Evolutionary conservation across 2,329 filamentous ascomycete species (phyloP).

Genomic region (Ceratocystis colombiana): DNA sequence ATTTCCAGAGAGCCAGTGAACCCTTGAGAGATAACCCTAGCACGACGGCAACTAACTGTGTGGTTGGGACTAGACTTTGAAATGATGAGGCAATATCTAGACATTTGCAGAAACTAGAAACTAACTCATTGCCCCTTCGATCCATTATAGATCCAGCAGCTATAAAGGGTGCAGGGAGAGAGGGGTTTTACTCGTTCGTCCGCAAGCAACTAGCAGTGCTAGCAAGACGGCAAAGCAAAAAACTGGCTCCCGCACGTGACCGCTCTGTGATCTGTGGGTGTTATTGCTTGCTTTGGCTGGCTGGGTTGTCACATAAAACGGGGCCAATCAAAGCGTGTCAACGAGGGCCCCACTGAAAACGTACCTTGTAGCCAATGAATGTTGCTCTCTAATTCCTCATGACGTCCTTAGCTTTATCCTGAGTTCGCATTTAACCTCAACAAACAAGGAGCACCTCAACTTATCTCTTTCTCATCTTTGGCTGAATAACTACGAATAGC

Average conservation of each 20-base stretch:
- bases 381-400: not conserved
- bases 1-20: no score
- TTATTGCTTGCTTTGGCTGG: not conserved
- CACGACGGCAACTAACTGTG: no score
- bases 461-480: not conserved
- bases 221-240: not conserved
- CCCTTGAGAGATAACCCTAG: no score
- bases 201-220: not conserved
- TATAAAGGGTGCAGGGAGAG: not conserved
- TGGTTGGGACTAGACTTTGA: not conserved
- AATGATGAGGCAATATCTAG: not conserved
- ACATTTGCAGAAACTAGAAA: no score
- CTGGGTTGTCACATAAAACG: not conserved
- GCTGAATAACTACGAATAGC: not conserved
- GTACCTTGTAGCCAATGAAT: not conserved
- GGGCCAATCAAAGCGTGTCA: constrained; percentile 12
- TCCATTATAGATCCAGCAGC: no score
- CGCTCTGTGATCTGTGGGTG: not conserved
- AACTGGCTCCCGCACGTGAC: not conserved
- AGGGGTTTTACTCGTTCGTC: not conserved
- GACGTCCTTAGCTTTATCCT: constrained; percentile 8
- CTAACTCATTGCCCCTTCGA: no score
- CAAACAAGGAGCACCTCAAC: not conserved
- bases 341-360: not conserved
- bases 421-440: not conserved